These are phyloP conservation scores for Taphrina communis DNA, from an alignment of 1,139 yeast genomes.

Conservation along the genomic window DNA sequence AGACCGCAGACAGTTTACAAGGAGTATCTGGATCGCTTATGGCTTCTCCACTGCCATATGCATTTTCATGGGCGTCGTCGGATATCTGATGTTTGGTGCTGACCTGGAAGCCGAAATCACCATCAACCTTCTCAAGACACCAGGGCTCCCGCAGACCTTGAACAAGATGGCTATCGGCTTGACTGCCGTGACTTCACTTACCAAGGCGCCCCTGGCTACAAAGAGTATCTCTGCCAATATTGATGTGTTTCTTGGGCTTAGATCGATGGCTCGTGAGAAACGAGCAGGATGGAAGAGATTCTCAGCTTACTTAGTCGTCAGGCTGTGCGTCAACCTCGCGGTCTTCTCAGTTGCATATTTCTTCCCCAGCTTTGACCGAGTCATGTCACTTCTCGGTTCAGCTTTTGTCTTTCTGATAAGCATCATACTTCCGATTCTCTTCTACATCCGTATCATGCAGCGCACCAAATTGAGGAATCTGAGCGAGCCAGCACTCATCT, in stretches of 20 bases:
- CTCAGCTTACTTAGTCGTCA: conserved; percentile 47
- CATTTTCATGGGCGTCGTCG: conserved; percentile 74
- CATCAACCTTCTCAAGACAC: conserved; percentile 68
- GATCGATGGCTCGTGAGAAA: conserved; percentile 44
- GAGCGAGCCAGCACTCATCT: not conserved
- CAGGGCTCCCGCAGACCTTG: conserved; percentile 74
- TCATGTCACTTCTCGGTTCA: conserved; percentile 83
- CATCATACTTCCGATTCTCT: conserved; percentile 75
- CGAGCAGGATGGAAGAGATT: conserved; percentile 45
- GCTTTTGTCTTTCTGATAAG: conserved; percentile 82
- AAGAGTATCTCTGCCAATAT: conserved; percentile 81
- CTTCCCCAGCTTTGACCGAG: conserved; percentile 78
- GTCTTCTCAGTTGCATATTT: conserved; percentile 62
- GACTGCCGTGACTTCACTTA: conserved; percentile 81
- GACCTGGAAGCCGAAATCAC: conserved; percentile 81
- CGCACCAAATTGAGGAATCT: conserved; percentile 45
- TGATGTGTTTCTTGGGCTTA: conserved; percentile 57
- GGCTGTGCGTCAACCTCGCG: conserved; percentile 54
- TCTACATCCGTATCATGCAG: conserved; percentile 66
- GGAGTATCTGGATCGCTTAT: conserved; percentile 63
- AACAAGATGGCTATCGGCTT: conserved; percentile 68
- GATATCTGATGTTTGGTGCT: conserved; percentile 88
- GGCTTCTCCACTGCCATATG: conserved; percentile 74
- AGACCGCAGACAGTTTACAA: conserved; percentile 64
- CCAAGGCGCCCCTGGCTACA: conserved; percentile 85